Evolutionary conservation across 1,284 basidiomycete genomes (phyloP).

Genomic region (Moesziomyces globuligerus): DNA sequence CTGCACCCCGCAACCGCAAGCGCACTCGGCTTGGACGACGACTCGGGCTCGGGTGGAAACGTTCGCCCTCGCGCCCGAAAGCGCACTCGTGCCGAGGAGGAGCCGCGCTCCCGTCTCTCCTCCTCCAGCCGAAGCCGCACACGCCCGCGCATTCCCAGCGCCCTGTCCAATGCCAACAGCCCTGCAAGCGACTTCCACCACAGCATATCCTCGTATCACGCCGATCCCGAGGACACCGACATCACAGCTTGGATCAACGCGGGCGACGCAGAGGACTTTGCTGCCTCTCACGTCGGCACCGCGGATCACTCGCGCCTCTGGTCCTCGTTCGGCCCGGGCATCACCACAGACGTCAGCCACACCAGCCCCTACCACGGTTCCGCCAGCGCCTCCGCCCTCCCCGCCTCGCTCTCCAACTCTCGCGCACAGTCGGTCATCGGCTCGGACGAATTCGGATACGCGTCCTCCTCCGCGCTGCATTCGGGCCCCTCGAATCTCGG

Average conservation of each 20-base stretch:
- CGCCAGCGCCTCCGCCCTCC: slow-evolving; percentile 11
- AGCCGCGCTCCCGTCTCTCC: slow-evolving; percentile 36
- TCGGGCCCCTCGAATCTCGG: slow-evolving; percentile 34
- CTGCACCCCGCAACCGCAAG: slow-evolving; percentile 43
- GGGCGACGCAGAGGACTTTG: slow-evolving; percentile 41
- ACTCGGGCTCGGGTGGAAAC: slow-evolving; percentile 46
- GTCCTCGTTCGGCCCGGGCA: slow-evolving; percentile 41
- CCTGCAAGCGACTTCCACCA: slow-evolving; percentile 46
- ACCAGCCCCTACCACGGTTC: slow-evolving; percentile 33
- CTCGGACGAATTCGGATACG: slow-evolving; percentile 40
- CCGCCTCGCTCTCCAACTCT: slow-evolving; percentile 26
- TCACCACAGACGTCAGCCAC: slow-evolving; percentile 19
- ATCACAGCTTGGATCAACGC: slow-evolving; percentile 54
- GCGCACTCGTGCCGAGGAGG: slow-evolving; percentile 41
- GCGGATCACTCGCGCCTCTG: slow-evolving; percentile 43
- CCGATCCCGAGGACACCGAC: slow-evolving; percentile 46
- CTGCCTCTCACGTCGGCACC: slow-evolving; percentile 7
- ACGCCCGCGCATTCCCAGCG: slow-evolving; percentile 34
- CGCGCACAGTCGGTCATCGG: slow-evolving; percentile 31
- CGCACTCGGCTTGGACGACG: slow-evolving; percentile 38
- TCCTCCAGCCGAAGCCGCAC: slow-evolving; percentile 45
- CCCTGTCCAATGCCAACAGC: slow-evolving; percentile 37
- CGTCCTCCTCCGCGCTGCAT: slow-evolving; percentile 17
- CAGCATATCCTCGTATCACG: slow-evolving; percentile 40
- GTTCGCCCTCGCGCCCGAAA: slow-evolving; percentile 44